A percentile compares a stretch with the other conserved stretches of the same genome.
Evolutionary conservation across 2,329 filamentous ascomycete genomes (phyloP).

Genomic region (Neopestalotiopsis clavispora): DNA sequence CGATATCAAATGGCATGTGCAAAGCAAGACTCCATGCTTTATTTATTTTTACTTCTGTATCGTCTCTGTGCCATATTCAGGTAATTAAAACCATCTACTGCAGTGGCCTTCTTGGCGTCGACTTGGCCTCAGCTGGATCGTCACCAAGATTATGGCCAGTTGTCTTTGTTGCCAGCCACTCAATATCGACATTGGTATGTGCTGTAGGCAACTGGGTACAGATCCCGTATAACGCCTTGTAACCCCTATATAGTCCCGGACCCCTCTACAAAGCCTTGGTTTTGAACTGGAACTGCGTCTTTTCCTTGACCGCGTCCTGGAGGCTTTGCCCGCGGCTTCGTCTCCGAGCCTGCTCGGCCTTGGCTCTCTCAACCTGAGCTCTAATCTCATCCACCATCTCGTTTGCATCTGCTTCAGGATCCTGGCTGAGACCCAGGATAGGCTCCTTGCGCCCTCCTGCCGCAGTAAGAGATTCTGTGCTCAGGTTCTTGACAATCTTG

Average conservation of each 20-base stretch:
- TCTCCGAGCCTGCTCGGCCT: conserved; percentile 46
- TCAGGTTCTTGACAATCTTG: conserved; percentile 53
- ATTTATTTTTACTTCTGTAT: not conserved
- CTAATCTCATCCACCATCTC: conserved; percentile 79
- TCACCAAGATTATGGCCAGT: not conserved
- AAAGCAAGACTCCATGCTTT: not conserved
- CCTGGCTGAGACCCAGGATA: conserved; percentile 78
- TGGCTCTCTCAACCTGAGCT: conserved; percentile 69
- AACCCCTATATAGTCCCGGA: not conserved
- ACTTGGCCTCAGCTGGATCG: not conserved
- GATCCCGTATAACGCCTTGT: too few species aligned
- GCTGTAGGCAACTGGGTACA: too few species aligned
- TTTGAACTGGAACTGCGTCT: not conserved
- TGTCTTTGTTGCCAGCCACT: too few species aligned
- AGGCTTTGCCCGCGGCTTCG: not conserved
- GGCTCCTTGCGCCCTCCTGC: conserved; percentile 52
- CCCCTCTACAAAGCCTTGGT: too few species aligned
- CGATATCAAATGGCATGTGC: too few species aligned
- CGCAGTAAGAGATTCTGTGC: conserved; percentile 60
- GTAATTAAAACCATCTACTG: not conserved
- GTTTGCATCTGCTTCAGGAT: conserved; percentile 75
- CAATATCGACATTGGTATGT: too few species aligned
- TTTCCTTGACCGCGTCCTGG: not conserved
- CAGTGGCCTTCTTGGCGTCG: too few species aligned
- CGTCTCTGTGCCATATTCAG: not conserved